Evolutionary conservation across 768 basidiomycete species (phyloP).

Genomic region (Thelephora ganbajun): DNA sequence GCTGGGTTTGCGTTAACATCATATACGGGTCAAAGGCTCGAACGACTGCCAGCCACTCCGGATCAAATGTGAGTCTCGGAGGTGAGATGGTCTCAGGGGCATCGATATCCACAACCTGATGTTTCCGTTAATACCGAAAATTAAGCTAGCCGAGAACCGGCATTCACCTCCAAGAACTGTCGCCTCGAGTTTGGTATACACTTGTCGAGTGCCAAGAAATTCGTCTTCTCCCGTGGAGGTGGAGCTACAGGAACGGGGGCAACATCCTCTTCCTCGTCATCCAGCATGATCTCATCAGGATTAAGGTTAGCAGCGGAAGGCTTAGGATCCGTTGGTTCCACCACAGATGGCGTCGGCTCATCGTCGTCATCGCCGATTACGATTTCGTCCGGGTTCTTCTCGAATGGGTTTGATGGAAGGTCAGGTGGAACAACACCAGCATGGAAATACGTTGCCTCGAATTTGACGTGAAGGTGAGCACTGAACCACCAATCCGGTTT

Average conservation of each 20-base stretch:
- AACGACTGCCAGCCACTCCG: conserved; percentile 89
- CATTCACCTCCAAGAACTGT: conserved; percentile 65
- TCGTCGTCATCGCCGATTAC: conserved; percentile 22
- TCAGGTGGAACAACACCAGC: neutral
- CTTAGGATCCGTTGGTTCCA: neutral
- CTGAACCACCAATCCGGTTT: conserved; percentile 85
- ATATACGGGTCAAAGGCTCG: conserved; percentile 77
- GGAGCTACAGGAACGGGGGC: conserved; percentile 22
- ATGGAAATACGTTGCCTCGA: conserved; percentile 55
- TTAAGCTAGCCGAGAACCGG: neutral
- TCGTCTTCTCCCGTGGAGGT: conserved; percentile 31
- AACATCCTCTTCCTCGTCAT: conserved; percentile 31
- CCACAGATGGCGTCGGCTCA: neutral
- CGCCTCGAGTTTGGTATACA: conserved; percentile 49
- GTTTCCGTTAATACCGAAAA: neutral
- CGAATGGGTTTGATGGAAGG: conserved; percentile 2
- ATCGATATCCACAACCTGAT: conserved; percentile 58
- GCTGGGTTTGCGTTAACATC: conserved; percentile 34
- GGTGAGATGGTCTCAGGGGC: conserved; percentile 8
- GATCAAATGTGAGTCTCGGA: conserved; percentile 55
- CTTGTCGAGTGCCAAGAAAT: conserved; percentile 85
- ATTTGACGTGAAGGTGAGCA: conserved; percentile 83
- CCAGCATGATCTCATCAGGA: conserved; percentile 38
- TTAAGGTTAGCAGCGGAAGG: conserved; percentile 13
- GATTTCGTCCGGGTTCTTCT: conserved; percentile 25